Evolutionary conservation across 441 rosid species (phyloP).

Genomic region (Euphorbia celastroides): DNA sequence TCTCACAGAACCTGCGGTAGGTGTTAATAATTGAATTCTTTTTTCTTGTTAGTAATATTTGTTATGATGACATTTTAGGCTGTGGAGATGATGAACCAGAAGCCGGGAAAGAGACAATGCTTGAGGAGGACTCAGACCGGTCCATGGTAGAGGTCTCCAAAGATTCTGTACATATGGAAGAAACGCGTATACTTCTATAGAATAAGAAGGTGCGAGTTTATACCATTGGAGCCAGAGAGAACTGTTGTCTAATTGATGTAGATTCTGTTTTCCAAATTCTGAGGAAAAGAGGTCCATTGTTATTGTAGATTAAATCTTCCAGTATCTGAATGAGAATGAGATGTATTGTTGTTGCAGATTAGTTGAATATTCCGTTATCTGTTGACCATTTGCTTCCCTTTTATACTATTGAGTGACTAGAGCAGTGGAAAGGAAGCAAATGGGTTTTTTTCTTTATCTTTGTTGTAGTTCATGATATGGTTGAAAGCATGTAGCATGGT

Average conservation of each 20-base stretch:
- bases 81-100: slow-evolving; percentile 48
- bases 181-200: slow-evolving; percentile 21
- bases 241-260: no score
- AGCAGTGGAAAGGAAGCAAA: slow-evolving; percentile 10
- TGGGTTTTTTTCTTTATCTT: background rate
- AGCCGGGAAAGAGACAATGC: slow-evolving; percentile 51
- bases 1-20: background rate
- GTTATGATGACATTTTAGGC: slow-evolving; percentile 36
- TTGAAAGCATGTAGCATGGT: slow-evolving; percentile 5
- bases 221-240: no score
- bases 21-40: background rate
- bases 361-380: slow-evolving; percentile 1
- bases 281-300: slow-evolving; percentile 13
- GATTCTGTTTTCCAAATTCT: no score
- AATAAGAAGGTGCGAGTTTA: slow-evolving; percentile 20
- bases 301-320: slow-evolving; percentile 15
- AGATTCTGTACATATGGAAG: slow-evolving; percentile 33
- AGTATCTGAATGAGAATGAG: slow-evolving; percentile 9
- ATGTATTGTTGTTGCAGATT: no score
- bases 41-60: no score
- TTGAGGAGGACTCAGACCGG: slow-evolving; percentile 82
- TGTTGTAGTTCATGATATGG: background rate
- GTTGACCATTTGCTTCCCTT: slow-evolving; percentile 7
- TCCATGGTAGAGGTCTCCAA: slow-evolving; percentile 60
- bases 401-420: slow-evolving; percentile 11